Evolutionary conservation across 2,329 filamentous ascomycete species (phyloP).

Genomic region (Pseudocercospora macadamiae): DNA sequence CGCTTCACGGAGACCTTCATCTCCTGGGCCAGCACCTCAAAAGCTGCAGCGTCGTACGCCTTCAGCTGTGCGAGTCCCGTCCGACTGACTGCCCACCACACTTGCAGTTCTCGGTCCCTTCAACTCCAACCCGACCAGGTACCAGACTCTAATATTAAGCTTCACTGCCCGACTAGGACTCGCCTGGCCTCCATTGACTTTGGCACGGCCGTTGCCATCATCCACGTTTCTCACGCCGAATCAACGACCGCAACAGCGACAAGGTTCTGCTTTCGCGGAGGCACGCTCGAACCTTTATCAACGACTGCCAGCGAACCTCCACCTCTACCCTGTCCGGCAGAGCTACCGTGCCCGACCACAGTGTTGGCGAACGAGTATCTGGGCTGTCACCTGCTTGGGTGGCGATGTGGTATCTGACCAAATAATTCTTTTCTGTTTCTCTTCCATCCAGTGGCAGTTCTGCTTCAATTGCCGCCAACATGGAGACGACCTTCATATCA

Average conservation of each 20-base stretch:
- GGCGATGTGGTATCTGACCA: constrained; percentile 9
- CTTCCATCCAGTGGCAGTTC: not conserved
- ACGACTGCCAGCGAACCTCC: not conserved
- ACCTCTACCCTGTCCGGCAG: not conserved
- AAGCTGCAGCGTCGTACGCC: not conserved
- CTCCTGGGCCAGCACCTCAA: not conserved
- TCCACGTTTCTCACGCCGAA: constrained; percentile 1
- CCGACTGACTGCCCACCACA: too few relatives aligned
- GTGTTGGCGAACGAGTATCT: not conserved
- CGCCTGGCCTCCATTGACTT: constrained; percentile 10
- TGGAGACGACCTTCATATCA: constrained; percentile 74
- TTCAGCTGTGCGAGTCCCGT: not conserved
- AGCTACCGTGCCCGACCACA: not conserved
- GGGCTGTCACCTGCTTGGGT: not conserved
- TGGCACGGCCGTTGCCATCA: constrained; percentile 2
- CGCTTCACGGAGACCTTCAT: not conserved
- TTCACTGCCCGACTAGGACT: not conserved
- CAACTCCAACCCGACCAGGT: constrained; percentile 4
- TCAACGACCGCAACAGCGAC: not conserved
- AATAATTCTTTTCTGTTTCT: not conserved
- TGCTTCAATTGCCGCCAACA: constrained; percentile 20
- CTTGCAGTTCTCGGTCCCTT: not conserved
- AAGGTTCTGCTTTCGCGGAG: not conserved
- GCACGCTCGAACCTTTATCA: not conserved
- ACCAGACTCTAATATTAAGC: constrained; percentile 4